Base-by-base conservation (phyloP, 129 eudicot species). In the Flaveria brownii region DNA sequence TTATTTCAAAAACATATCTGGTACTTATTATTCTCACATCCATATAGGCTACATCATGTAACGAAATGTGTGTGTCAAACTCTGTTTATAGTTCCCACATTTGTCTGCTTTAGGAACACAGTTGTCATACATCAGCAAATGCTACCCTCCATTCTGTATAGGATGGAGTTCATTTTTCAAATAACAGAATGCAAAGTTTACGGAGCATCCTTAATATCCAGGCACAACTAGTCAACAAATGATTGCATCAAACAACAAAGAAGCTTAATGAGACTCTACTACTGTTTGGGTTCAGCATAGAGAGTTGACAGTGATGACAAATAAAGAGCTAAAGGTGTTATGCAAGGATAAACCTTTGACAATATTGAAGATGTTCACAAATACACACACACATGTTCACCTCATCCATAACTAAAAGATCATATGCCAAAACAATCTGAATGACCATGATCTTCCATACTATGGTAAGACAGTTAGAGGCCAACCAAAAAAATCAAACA, bases 81-180 rank as follows among this genome's bases (percentile, higher is more conserved):
- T n/a, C 49, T n/a, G 43, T 16, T 65, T 65, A 36, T 15, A 15
- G 71, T 65, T 65, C 71, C 71, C 41, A 41, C 51, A 39, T 39
- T 55, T 55, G 50, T 66, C 71, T 41, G 51, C 51, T 36, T 36
- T 26, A n/a, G 42, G 16, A 66, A 66, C 71, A 66, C 14, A 41
- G 7, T 17, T 39, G 26, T 41, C 52, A 66, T 17, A 6, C 49
- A 66, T 39, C 71, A 16, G 71, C 2, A 66, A 54, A 55, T 55
- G 26, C 61, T 55, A 8, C 10, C 60, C 23, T 54, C 60, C 22
- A 54, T n/a, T 54, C 10, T 54, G 25, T 14, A 54, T 39, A 8
- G 15, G 3, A 14, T 66, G 26, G 26, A 36, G 70, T 64, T 30
- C 13, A 41, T 41, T 41, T 67, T 67, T 18, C 2, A 41, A 39